Conservation (phyloP, 441 rosid species). For the Theobroma grandiflorum region DNA sequence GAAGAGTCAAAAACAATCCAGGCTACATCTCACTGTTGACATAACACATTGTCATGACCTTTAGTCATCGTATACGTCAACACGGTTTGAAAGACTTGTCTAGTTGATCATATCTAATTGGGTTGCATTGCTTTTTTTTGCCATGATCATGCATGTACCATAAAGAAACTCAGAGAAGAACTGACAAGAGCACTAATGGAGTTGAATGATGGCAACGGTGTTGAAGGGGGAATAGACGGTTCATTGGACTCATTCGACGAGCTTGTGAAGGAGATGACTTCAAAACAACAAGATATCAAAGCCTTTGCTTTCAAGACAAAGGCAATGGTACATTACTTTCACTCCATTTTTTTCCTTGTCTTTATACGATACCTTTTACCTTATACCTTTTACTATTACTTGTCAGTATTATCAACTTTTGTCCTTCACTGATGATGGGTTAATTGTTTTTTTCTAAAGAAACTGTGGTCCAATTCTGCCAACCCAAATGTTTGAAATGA, state of each 20-base stretch:
- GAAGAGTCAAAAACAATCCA: slow-evolving; percentile 20
- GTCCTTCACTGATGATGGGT: background rate
- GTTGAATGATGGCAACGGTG: slow-evolving; percentile 53
- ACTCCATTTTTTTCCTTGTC: background rate
- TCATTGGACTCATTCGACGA: slow-evolving; percentile 74
- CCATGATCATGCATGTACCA: slow-evolving; percentile 44
- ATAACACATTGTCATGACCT: background rate
- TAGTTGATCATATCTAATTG: background rate
- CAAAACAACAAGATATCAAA: slow-evolving; percentile 68
- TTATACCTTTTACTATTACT: background rate
- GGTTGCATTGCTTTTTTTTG: background rate
- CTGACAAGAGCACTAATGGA: slow-evolving; percentile 79
- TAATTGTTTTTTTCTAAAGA: background rate
- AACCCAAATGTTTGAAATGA: background rate
- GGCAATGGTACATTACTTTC: slow-evolving; percentile 63
- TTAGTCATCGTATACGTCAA: slow-evolving; percentile 35
- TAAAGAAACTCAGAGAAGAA: slow-evolving; percentile 76
- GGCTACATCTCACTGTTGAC: slow-evolving; percentile 6
- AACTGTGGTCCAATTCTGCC: background rate
- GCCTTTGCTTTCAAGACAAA: slow-evolving; percentile 81
- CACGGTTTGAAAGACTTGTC: slow-evolving; percentile 21
- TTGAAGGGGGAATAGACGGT: slow-evolving; percentile 45
- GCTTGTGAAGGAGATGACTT: slow-evolving; percentile 73
- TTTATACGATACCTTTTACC: background rate
- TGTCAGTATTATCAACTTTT: background rate